These are phyloP conservation scores for Phaeophleospora eucalypticola DNA, from an alignment of 2,329 filamentous ascomycete species.

Conservation along the genomic window DNA sequence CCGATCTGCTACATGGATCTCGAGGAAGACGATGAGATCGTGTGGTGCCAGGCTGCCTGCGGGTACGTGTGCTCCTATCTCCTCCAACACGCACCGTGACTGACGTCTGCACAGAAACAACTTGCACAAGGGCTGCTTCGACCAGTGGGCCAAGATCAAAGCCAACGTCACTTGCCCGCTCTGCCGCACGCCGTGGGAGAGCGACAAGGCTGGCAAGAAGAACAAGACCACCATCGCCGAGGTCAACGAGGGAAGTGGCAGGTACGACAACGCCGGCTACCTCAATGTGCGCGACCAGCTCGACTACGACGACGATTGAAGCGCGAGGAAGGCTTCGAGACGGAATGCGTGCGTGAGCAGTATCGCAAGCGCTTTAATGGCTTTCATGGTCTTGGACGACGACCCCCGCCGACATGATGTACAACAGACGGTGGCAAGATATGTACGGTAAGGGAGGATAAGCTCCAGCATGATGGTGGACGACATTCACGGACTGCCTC, in stretches of 20 bases:
- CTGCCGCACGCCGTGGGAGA: constrained; percentile 29
- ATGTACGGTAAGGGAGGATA: too few species aligned
- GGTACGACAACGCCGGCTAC: constrained; percentile 25
- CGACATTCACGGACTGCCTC: neutral
- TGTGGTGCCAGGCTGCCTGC: constrained; percentile 59
- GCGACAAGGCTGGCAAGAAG: constrained; percentile 15
- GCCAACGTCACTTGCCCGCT: constrained; percentile 29
- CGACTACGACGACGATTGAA: constrained; percentile 17
- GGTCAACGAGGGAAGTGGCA: constrained; percentile 13
- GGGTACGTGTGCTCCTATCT: constrained; percentile 32
- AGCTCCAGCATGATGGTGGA: neutral
- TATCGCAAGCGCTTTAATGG: too few species aligned
- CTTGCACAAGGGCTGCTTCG: constrained; percentile 55
- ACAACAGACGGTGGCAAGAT: too few species aligned
- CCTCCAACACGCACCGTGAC: neutral
- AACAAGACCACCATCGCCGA: constrained; percentile 18
- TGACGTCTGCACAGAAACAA: constrained; percentile 45
- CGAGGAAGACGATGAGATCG: constrained; percentile 45
- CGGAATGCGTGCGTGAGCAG: too few species aligned
- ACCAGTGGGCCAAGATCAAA: constrained; percentile 44
- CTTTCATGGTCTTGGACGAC: too few species aligned
- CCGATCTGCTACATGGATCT: constrained; percentile 60
- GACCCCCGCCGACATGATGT: too few species aligned
- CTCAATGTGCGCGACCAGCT: constrained; percentile 31
- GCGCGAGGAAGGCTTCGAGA: neutral